Conservation (phyloP, 495 filamentous ascomycete species). For the Xylaria venustula region DNA sequence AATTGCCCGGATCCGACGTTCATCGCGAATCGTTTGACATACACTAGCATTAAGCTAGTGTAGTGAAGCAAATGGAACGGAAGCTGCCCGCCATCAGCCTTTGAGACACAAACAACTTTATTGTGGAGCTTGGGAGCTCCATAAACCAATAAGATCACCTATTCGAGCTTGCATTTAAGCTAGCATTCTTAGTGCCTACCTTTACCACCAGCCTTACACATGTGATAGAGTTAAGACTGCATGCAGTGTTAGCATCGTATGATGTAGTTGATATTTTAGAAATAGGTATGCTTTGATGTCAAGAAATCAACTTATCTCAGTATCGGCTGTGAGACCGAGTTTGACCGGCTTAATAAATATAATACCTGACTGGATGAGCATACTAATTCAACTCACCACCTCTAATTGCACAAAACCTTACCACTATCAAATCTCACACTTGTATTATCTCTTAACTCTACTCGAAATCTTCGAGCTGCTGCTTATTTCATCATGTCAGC, state of each 20-base stretch:
- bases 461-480: background rate
- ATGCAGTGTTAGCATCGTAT: slow-evolving; percentile 2
- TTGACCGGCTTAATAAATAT: no score
- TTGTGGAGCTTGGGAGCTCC: background rate
- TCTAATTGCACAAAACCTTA: background rate
- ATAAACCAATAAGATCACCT: background rate
- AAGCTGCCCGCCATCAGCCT: background rate
- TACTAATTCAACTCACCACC: background rate
- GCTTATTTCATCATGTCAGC: slow-evolving; percentile 30
- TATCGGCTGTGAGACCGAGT: no score
- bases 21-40: no score
- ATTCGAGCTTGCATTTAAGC: background rate
- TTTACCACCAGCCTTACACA: background rate
- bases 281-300: background rate
- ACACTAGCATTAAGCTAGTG: no score
- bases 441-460: background rate
- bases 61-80: background rate
- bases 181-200: background rate
- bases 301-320: background rate
- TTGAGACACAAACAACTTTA: background rate
- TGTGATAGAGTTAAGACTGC: background rate
- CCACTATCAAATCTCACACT: background rate
- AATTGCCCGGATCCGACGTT: no score
- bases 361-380: no score
- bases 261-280: slow-evolving; percentile 10